Evolutionary conservation across 108 stramenopile species (phyloP), one percentile per base, ranked within the genome.

Genomic region (Pseudonitzschia delicatissima): DNA sequence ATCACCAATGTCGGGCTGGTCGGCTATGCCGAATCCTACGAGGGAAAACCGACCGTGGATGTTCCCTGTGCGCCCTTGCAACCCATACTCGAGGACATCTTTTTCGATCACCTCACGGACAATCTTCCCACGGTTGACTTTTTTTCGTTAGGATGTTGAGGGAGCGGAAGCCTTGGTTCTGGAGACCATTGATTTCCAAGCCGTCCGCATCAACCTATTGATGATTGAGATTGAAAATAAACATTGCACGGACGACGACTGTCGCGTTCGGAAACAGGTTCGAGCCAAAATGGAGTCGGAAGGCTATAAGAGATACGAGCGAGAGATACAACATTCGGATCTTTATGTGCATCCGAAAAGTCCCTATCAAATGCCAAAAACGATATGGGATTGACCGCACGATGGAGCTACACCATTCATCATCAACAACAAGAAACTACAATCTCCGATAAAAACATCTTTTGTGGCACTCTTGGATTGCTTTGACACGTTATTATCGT

Each of bases 81-180:
- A n/a, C n/a, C n/a, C n/a, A 67, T 74, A 0, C 57, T 87, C 26
- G 17, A 52, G 17, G 78, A 83, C 26, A 35, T 87, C 4, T 82
- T 87, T 51, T 37, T 28, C 26, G 50, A 51, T 51, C 21, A 23
- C 0, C 25, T 51, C 25, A 18, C 23, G 7, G 50, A 25, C 12
- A 25, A 25, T 4, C 50, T 23, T 12, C 40, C 40, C 40, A 42
- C 40, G 0, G 8, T 51, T 12, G 20, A 23, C 13, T 87, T 87
- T 45, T 76, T 87, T 33, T 85, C 84, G 3, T 50, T 87, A n/a
- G 71, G 87, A 87, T 55, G 87, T 85, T 35, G 87, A 87, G 69
- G 87, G 87, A 1, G 77, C 84, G 1, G 87, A 87, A 57, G 11
- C 50, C 4, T 35, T 65, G 36, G 80, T 86, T 4, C 58, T 90